Percentiles rank a stretch among this genome's conserved stretches.
phyloP scores from a whole-genome alignment of 352 stramenopile species.

The Globisporangium rhizosaccharum region DNA sequence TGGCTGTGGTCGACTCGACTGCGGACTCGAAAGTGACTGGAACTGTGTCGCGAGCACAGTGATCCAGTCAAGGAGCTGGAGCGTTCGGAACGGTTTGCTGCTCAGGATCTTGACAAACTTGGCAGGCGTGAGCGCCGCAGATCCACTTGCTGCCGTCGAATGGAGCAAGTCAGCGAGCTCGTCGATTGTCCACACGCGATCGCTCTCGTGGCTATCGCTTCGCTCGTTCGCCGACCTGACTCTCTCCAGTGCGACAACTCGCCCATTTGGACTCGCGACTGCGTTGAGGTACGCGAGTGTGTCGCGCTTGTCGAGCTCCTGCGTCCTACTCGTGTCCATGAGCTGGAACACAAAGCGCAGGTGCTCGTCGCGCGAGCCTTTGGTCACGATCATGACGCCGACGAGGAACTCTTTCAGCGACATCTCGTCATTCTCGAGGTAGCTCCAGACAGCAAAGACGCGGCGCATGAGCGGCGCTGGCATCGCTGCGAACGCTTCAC shows the following conservation, averaged over 20 bases:
- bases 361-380: conserved; percentile 37
- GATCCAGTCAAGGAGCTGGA: conserved; percentile 36
- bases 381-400: conserved; percentile 21
- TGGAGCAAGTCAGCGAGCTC: conserved; percentile 19
- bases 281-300: conserved; percentile 18
- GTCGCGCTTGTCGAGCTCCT: conserved; percentile 23
- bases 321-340: conserved; percentile 13
- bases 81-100: conserved; percentile 7
- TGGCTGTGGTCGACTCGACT: background rate
- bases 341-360: conserved; percentile 39
- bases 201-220: background rate
- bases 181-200: conserved; percentile 11
- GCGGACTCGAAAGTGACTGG: background rate
- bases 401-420: conserved; percentile 32
- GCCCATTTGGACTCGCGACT: background rate
- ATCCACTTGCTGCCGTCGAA: background rate
- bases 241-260: conserved; percentile 20
- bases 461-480: conserved; percentile 23
- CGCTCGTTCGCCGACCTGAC: background rate
- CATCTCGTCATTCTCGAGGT: conserved; percentile 14
- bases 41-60: conserved; percentile 23
- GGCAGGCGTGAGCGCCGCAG: conserved; percentile 9
- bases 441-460: conserved; percentile 36
- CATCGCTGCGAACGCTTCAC: conserved; percentile 29
- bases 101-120: conserved; percentile 24